These are phyloP conservation scores for Pyrenochaeta sp. DNA, from an alignment of 2,329 filamentous ascomycete genomes.

Conservation along the genomic window DNA sequence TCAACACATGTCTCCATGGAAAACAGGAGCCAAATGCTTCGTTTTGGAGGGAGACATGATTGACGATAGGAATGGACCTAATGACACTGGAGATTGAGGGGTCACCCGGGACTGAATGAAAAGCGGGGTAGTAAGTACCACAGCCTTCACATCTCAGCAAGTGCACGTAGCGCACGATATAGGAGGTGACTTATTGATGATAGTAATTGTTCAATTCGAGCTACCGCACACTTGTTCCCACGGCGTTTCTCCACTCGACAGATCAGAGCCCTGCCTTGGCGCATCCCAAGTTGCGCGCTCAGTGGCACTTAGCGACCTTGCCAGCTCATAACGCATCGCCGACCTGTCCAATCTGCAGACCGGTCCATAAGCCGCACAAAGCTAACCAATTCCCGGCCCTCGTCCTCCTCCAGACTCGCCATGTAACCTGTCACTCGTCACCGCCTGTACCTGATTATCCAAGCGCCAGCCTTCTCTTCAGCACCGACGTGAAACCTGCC, in stretches of 20 bases:
- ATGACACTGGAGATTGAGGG: too few relatives aligned
- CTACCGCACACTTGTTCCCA: too few relatives aligned
- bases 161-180: too few relatives aligned
- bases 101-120: too few relatives aligned
- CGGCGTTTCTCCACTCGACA: conserved; percentile 4
- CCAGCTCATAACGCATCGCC: conserved; percentile 48
- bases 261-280: conserved; percentile 13
- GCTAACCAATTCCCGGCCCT: conserved; percentile 38
- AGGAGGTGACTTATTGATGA: too few relatives aligned
- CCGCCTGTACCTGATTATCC: conserved; percentile 41
- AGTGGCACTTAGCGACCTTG: conserved; percentile 40
- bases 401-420: conserved; percentile 38
- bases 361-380: conserved; percentile 42
- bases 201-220: too few relatives aligned
- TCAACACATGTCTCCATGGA: too few relatives aligned
- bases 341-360: conserved; percentile 37
- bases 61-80: too few relatives aligned
- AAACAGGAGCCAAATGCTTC: too few relatives aligned
- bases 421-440: conserved; percentile 49
- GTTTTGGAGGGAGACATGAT: too few relatives aligned
- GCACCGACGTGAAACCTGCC: conserved; percentile 28
- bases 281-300: conserved; percentile 20
- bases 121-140: too few relatives aligned
- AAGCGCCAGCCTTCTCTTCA: conserved; percentile 29
- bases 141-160: too few relatives aligned